These are phyloP conservation scores for Xylariaceae sp. DNA, from an alignment of 2,329 filamentous ascomycete genomes.

Conservation along the genomic window DNA sequence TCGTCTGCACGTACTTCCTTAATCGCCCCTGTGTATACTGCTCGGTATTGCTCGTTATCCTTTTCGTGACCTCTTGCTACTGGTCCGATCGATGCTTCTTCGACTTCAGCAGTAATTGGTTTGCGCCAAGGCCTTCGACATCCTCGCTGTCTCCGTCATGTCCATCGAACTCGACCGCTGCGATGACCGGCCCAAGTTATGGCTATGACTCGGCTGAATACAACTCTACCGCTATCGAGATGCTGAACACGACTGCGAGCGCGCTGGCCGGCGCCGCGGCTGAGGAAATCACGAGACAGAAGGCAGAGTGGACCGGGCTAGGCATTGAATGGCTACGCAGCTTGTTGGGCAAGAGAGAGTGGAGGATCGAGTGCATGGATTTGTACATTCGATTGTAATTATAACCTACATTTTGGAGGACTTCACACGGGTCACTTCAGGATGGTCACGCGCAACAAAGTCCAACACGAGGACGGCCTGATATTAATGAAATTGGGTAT, in stretches of 20 bases:
- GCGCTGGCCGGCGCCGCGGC: constrained; percentile 64
- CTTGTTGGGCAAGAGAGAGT: constrained; percentile 76
- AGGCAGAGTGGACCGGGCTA: constrained; percentile 67
- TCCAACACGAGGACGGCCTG: too few relatives aligned
- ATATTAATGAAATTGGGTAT: too few relatives aligned
- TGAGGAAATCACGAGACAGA: constrained; percentile 53
- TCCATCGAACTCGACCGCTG: constrained; percentile 35
- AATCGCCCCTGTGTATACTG: constrained; percentile 98
- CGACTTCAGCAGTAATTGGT: constrained; percentile 90
- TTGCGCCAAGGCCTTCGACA: constrained; percentile 65
- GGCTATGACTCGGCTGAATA: constrained; percentile 26
- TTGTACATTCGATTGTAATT: constrained; percentile 71
- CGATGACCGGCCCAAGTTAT: constrained; percentile 24
- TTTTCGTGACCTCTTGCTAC: constrained; percentile 87
- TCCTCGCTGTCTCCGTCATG: constrained; percentile 65
- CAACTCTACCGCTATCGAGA: constrained; percentile 47
- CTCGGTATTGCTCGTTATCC: constrained; percentile 89
- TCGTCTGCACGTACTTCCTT: constrained; percentile 91
- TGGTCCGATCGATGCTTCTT: constrained; percentile 91
- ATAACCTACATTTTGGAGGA: too few relatives aligned
- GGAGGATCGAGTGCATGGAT: constrained; percentile 88
- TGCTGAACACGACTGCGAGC: constrained; percentile 66
- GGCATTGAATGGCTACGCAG: constrained; percentile 84
- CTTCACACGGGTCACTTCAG: too few relatives aligned
- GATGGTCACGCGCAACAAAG: too few relatives aligned